These are phyloP conservation scores for Niebla homalea DNA, from an alignment of 495 filamentous ascomycete genomes.

Conservation along the genomic window DNA sequence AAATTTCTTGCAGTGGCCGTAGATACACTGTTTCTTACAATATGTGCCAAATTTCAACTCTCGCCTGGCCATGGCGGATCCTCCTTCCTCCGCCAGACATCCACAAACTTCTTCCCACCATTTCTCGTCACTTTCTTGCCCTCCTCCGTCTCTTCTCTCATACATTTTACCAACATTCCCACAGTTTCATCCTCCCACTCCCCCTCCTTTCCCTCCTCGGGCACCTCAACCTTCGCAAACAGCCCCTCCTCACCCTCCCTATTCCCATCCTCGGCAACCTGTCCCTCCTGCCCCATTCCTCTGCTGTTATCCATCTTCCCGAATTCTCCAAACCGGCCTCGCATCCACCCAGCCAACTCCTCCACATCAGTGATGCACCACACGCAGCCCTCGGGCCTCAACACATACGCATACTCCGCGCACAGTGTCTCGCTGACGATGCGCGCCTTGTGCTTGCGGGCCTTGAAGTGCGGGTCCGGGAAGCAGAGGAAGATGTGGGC, in stretches of 20 bases:
- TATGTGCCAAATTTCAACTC: not conserved
- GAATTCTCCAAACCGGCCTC: conserved; percentile 66
- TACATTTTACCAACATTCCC: conserved; percentile 28
- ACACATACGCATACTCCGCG: conserved; percentile 83
- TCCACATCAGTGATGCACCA: conserved; percentile 98
- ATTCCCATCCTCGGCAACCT: conserved; percentile 58
- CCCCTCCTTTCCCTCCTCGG: conserved; percentile 10
- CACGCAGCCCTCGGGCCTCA: conserved; percentile 68
- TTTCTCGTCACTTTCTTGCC: conserved; percentile 93
- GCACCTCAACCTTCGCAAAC: conserved; percentile 8
- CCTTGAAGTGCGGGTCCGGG: conserved; percentile 96
- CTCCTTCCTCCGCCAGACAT: conserved; percentile 64
- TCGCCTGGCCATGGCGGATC: conserved; percentile 56
- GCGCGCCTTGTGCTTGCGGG: conserved; percentile 87
- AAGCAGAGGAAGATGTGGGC: conserved; percentile 94
- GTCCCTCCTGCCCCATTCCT: conserved; percentile 60
- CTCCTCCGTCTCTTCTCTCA: conserved; percentile 85
- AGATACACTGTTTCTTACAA: too few relatives aligned
- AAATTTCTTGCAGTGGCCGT: too few relatives aligned
- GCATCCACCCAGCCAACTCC: conserved; percentile 87
- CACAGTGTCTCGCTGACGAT: conserved; percentile 82
- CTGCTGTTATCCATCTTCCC: conserved; percentile 33
- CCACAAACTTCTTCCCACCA: conserved; percentile 75
- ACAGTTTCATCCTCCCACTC: conserved; percentile 15
- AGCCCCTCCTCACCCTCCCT: conserved; percentile 20